phyloP scores from a whole-genome alignment of 2,329 filamentous ascomycete genomes.

The Sporothrix variecibatus region DNA sequence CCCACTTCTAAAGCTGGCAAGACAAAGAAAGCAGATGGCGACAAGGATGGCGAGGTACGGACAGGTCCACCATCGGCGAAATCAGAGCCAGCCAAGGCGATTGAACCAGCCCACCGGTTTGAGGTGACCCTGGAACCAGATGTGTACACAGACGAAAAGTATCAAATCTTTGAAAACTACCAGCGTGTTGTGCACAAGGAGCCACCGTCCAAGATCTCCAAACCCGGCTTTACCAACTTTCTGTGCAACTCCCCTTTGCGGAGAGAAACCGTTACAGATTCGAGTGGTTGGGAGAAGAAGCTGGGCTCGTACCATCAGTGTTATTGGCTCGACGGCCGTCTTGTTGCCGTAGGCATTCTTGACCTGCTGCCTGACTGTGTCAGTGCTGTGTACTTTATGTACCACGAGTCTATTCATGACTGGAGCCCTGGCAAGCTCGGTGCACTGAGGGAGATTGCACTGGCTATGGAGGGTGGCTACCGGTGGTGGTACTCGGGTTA shows the following conservation, averaged over 20 bases:
- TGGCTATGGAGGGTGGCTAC: slow-evolving; percentile 70
- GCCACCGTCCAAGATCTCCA: slow-evolving; percentile 57
- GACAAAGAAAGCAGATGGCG: neutral
- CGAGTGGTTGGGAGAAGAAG: slow-evolving; percentile 54
- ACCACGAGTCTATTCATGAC: slow-evolving; percentile 71
- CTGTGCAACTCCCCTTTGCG: slow-evolving; percentile 70
- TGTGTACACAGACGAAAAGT: slow-evolving; percentile 76
- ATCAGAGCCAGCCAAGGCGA: neutral
- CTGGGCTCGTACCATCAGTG: slow-evolving; percentile 81
- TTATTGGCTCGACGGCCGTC: slow-evolving; percentile 73
- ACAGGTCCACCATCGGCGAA: neutral
- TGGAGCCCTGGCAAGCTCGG: slow-evolving; percentile 74
- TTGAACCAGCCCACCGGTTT: slow-evolving; percentile 66
- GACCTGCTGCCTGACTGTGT: slow-evolving; percentile 76
- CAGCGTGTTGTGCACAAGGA: slow-evolving; percentile 74
- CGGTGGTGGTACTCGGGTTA: slow-evolving; percentile 78
- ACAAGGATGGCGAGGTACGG: neutral
- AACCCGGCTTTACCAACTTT: slow-evolving; percentile 67
- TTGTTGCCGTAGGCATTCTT: slow-evolving; percentile 75
- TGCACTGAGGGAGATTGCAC: slow-evolving; percentile 69
- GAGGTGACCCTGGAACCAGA: slow-evolving; percentile 70
- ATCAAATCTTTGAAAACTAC: slow-evolving; percentile 70
- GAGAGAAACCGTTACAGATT: slow-evolving; percentile 45
- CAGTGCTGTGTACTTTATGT: slow-evolving; percentile 82
- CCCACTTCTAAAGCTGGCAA: neutral